Conservation (phyloP, 257 asterid genomes). For the Lantana camara region DNA sequence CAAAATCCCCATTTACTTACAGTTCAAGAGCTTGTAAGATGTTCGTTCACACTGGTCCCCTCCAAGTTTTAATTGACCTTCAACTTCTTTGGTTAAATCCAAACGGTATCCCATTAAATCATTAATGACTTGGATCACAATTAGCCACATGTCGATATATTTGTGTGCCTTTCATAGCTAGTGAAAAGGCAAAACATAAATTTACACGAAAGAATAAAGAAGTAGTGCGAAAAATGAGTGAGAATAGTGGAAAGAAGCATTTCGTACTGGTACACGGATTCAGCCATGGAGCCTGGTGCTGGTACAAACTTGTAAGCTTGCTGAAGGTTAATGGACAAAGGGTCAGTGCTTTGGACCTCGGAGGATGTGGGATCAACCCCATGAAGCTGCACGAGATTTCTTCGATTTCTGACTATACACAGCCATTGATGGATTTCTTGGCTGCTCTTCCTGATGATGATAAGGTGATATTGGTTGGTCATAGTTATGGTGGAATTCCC, state of each 20-base stretch:
- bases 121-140: too few relatives aligned
- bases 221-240: not conserved
- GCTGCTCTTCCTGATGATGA: constrained; percentile 37
- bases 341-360: constrained; percentile 59
- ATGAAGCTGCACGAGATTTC: constrained; percentile 28
- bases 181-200: too few relatives aligned
- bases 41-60: too few relatives aligned
- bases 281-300: constrained; percentile 72
- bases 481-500: constrained; percentile 61
- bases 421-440: constrained; percentile 57
- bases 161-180: too few relatives aligned
- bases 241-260: constrained; percentile 33
- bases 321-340: constrained; percentile 38
- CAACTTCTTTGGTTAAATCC: not conserved
- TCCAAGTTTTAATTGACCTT: too few relatives aligned
- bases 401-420: constrained; percentile 42
- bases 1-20: too few relatives aligned
- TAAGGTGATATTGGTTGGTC: constrained; percentile 53
- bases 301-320: constrained; percentile 53
- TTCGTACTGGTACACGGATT: constrained; percentile 69
- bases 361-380: constrained; percentile 46
- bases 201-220: too few relatives aligned
- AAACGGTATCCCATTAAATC: not conserved
- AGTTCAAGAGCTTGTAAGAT: too few relatives aligned
- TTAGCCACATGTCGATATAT: too few relatives aligned